Conservation (phyloP, 257 asterid genomes). For the Misopates orontium region DNA sequence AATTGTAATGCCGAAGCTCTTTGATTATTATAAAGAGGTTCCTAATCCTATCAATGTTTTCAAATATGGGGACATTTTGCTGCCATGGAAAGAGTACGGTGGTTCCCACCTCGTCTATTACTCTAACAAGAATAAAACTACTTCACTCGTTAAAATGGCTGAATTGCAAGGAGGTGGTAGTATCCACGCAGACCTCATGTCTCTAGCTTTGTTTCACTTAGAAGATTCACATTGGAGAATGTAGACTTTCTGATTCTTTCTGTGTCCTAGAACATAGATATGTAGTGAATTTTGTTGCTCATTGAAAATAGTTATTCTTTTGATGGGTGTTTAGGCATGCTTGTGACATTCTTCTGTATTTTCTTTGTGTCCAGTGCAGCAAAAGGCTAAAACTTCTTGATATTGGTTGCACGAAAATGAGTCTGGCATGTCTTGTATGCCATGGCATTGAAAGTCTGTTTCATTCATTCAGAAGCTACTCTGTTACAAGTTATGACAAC, state of each 20-base stretch:
- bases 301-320: too few relatives aligned
- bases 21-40: conserved; percentile 25
- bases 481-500: conserved; percentile 80
- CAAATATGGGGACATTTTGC: neutral
- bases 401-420: conserved; percentile 44
- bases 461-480: conserved; percentile 84
- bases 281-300: too few relatives aligned
- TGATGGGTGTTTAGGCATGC: too few relatives aligned
- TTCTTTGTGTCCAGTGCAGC: conserved; percentile 25
- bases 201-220: conserved; percentile 35
- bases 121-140: conserved; percentile 26
- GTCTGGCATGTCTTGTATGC: conserved; percentile 94
- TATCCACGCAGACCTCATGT: conserved; percentile 13
- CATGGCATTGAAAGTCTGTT: conserved; percentile 86
- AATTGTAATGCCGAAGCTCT: too few relatives aligned
- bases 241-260: neutral
- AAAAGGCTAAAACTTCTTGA: conserved; percentile 14
- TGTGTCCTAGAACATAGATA: too few relatives aligned
- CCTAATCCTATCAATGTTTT: conserved; percentile 33
- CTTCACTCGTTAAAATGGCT: neutral
- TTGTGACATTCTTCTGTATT: too few relatives aligned
- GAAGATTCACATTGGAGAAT: conserved; percentile 8
- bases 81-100: conserved; percentile 25
- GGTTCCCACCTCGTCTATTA: conserved; percentile 32
- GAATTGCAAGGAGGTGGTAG: neutral